phyloP scores from a whole-genome alignment of 495 filamentous ascomycete species.

The Talaromyces borbonicus region DNA sequence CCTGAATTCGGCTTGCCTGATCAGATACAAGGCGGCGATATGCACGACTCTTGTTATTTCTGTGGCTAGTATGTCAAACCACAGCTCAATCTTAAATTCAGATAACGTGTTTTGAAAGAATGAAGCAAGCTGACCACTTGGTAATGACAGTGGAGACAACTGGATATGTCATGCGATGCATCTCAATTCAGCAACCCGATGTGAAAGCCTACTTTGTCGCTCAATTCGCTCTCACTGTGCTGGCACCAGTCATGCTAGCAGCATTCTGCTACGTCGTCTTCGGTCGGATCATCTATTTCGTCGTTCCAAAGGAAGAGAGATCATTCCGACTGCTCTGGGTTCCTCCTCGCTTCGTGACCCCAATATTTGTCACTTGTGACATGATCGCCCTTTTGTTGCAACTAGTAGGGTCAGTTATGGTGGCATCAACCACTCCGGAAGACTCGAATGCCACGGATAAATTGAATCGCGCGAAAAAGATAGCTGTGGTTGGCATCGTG shows the following conservation, averaged over 20 bases:
- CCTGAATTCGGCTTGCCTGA: conserved; percentile 27
- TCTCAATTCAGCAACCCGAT: conserved; percentile 22
- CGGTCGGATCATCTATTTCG: conserved; percentile 37
- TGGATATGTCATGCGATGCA: conserved; percentile 32
- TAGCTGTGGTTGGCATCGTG: conserved; percentile 30
- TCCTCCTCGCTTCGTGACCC: conserved; percentile 29
- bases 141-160: conserved; percentile 29
- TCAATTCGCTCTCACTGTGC: conserved; percentile 28
- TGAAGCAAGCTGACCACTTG: conserved; percentile 3
- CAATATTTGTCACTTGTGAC: conserved; percentile 25
- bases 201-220: conserved; percentile 21
- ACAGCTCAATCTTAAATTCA: background rate
- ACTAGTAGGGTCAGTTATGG: conserved; percentile 22
- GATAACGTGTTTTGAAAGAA: no score
- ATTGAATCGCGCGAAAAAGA: conserved; percentile 27
- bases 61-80: conserved; percentile 26
- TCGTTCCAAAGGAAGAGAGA: conserved; percentile 28
- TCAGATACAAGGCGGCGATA: conserved; percentile 32
- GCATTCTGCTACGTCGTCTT: conserved; percentile 48
- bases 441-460: conserved; percentile 18
- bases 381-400: conserved; percentile 23
- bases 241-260: conserved; percentile 38
- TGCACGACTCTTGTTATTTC: conserved; percentile 38
- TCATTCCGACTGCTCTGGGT: conserved; percentile 36
- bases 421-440: conserved; percentile 20